A percentile compares a stretch with the other conserved stretches of the same genome.
phyloP scores from a whole-genome alignment of 2,329 filamentous ascomycete species.

The Mariannaea sp. region DNA sequence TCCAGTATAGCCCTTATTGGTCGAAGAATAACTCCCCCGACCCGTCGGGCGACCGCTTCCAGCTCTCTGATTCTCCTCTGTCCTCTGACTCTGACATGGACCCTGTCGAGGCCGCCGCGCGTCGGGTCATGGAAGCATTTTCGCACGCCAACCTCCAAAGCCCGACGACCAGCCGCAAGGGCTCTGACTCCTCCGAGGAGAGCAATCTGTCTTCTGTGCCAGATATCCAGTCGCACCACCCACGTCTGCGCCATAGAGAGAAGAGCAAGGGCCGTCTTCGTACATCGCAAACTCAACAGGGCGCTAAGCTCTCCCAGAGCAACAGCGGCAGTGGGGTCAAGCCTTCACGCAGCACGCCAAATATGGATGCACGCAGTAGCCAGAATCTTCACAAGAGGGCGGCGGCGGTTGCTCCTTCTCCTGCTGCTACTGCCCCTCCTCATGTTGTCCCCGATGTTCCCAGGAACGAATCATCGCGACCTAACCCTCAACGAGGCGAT shows the following conservation, averaged over 20 bases:
- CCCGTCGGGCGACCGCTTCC: slow-evolving; percentile 25
- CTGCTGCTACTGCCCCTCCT: no score
- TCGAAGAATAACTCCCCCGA: slow-evolving; percentile 29
- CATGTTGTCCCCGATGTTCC: slow-evolving; percentile 18
- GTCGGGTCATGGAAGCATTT: slow-evolving; percentile 41
- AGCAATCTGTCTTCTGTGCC: slow-evolving; percentile 40
- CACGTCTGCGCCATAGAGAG: slow-evolving; percentile 42
- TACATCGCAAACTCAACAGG: background rate
- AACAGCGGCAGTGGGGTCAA: slow-evolving; percentile 6
- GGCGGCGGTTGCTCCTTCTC: no score
- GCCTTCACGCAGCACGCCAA: slow-evolving; percentile 19
- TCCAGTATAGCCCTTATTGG: slow-evolving; percentile 30
- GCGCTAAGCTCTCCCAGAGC: background rate
- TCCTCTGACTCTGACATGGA: slow-evolving; percentile 31
- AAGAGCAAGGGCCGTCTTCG: slow-evolving; percentile 30
- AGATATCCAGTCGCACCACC: slow-evolving; percentile 44
- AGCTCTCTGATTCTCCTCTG: slow-evolving; percentile 21
- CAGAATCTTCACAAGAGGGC: slow-evolving; percentile 12
- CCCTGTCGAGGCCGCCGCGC: slow-evolving; percentile 40
- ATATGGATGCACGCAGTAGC: slow-evolving; percentile 15
- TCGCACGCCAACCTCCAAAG: slow-evolving; percentile 35
- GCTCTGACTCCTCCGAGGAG: slow-evolving; percentile 22
- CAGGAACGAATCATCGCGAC: slow-evolving; percentile 17
- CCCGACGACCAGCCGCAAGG: slow-evolving; percentile 24
- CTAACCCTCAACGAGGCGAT: slow-evolving; percentile 37